These are phyloP conservation scores for Ambrosiella beaveri DNA, from an alignment of 2,329 filamentous ascomycete genomes.

Conservation along the genomic window DNA sequence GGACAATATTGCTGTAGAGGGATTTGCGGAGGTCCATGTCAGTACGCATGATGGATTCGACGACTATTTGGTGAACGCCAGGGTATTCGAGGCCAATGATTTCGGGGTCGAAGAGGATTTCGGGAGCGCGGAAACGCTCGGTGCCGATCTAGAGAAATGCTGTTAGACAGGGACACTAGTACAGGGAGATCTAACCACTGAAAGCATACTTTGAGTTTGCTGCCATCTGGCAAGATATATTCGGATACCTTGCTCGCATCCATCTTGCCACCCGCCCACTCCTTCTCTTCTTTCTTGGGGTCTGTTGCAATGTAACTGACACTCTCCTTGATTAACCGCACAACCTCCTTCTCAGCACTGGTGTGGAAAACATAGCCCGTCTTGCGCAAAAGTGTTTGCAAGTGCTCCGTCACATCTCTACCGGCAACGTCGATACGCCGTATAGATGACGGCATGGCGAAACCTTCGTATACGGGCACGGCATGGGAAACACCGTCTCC, in stretches of 20 bases:
- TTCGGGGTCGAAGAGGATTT: constrained; percentile 95
- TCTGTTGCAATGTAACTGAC: constrained; percentile 82
- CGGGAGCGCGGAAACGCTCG: constrained; percentile 86
- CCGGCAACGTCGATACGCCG: constrained; percentile 91
- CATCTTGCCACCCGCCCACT: constrained; percentile 68
- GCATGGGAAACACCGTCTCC: constrained; percentile 95
- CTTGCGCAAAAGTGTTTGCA: constrained; percentile 82
- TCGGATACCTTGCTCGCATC: constrained; percentile 66
- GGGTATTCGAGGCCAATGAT: constrained; percentile 94
- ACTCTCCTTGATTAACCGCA: constrained; percentile 90
- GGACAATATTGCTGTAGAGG: constrained; percentile 89
- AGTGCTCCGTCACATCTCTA: constrained; percentile 85
- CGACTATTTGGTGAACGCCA: constrained; percentile 92
- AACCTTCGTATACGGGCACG: constrained; percentile 94
- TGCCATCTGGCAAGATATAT: constrained; percentile 80
- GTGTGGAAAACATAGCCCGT: constrained; percentile 91
- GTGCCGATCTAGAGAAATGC: constrained; percentile 50
- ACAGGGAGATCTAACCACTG: neutral
- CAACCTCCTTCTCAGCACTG: constrained; percentile 97
- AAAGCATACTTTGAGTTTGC: constrained; percentile 64
- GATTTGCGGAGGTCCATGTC: constrained; percentile 91
- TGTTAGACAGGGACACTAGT: neutral
- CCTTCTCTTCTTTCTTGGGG: constrained; percentile 87
- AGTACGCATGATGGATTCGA: constrained; percentile 85
- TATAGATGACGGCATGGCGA: constrained; percentile 91